phyloP scores from a whole-genome alignment of 345 rosid species.

The Moricandia arvensis region DNA sequence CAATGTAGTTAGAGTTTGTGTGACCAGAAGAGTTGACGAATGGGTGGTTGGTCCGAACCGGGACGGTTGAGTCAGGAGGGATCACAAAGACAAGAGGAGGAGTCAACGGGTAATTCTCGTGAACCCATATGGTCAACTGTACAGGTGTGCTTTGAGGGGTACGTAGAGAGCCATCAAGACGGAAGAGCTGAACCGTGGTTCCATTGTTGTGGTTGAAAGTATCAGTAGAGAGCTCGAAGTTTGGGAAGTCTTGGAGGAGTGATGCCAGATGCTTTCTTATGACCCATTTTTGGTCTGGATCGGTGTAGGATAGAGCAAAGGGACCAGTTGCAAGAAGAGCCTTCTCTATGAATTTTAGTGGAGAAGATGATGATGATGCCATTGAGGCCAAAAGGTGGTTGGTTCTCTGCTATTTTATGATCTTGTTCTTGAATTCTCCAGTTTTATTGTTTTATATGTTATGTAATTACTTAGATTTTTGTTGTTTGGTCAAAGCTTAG shows the following conservation, averaged over 20 bases:
- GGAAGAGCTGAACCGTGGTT: constrained; percentile 50
- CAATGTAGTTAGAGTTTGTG: constrained; percentile 46
- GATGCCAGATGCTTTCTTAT: constrained; percentile 63
- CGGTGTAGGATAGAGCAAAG: constrained; percentile 59
- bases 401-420: constrained; percentile 22
- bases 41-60: constrained; percentile 53
- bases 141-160: constrained; percentile 22
- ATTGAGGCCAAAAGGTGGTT: constrained; percentile 13
- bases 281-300: constrained; percentile 56
- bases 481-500: constrained; percentile 26
- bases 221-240: constrained; percentile 42
- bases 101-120: constrained; percentile 57
- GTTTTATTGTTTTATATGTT: constrained; percentile 19
- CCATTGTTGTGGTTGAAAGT: constrained; percentile 65
- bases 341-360: constrained; percentile 54
- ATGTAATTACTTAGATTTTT: constrained; percentile 19
- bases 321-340: constrained; percentile 46
- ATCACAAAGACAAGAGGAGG: constrained; percentile 56
- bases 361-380: constrained; percentile 33
- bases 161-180: constrained; percentile 44
- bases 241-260: constrained; percentile 49
- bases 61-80: constrained; percentile 10
- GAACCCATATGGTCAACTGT: constrained; percentile 62
- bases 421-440: constrained; percentile 15
- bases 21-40: constrained; percentile 57